These are phyloP conservation scores for Penicillium paxilli DNA, from an alignment of 495 filamentous ascomycete species.

Conservation along the genomic window DNA sequence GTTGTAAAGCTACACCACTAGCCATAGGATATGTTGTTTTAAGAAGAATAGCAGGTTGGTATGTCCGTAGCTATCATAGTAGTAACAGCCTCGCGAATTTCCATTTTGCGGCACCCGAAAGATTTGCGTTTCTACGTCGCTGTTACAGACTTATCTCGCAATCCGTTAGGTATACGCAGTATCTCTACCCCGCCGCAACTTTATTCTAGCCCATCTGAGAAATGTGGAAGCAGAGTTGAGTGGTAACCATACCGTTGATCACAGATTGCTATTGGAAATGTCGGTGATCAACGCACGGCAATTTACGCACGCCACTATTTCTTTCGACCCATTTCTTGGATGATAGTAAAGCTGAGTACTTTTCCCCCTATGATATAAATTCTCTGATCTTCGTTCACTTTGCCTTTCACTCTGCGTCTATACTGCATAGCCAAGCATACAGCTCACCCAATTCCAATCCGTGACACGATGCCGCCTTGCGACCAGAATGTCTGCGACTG, in stretches of 20 bases:
- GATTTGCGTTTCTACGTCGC: background rate
- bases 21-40: background rate
- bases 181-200: no score
- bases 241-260: background rate
- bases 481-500: conserved; percentile 7
- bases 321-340: background rate
- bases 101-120: background rate
- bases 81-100: conserved; percentile 5
- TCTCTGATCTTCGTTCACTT: background rate
- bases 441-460: background rate
- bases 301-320: background rate
- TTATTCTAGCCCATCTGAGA: background rate
- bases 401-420: no score
- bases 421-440: no score
- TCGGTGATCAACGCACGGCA: background rate
- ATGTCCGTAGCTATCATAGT: conserved; percentile 3
- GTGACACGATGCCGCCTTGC: no score
- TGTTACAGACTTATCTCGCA: conserved; percentile 1
- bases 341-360: background rate
- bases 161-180: no score
- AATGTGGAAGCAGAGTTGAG: no score
- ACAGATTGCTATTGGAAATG: background rate
- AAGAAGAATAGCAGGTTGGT: conserved; percentile 5
- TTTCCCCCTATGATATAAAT: background rate
- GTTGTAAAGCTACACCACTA: background rate